Base-by-base conservation (phyloP, 306 rosid species). In the Cyclanthera cordifolia region DNA sequence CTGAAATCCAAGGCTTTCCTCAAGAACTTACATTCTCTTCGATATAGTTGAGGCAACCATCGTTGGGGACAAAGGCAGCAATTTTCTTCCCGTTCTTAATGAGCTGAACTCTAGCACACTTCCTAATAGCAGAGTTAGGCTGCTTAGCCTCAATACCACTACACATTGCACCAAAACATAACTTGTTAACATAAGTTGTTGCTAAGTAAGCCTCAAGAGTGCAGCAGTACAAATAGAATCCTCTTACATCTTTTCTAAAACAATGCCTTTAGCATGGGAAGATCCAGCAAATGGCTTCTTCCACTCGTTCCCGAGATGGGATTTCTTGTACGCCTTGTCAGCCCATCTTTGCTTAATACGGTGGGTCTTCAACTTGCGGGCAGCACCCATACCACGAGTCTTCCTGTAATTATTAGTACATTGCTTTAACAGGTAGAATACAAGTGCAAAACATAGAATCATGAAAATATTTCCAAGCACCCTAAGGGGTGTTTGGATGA, bases 21-120 rank as follows among this genome's bases (percentile, higher is more conserved):
- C 20, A 37, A 19, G 45, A 59, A 72, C 86, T 85, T 74, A 83
- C 90, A 71, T 85, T 85, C 41, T 83, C 86, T 58, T 85, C 87
- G 12, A 85, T 83, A 47, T 68, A 83, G 80, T 85, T 85, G 75
- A 85, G 69, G 78, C 85, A 85, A 75, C 87, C 90, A 77, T 85
- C 90, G 12, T 85, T 85, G 45, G 87, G 90, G 34, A 85, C 87
- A 64, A 85, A 85, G 58, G 87, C 90, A 7, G 84, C 87, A 73
- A 85, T 85, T 73, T 85, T 85, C 87, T 83, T 85, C 4, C 90
- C 87, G 10, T 83, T 83, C 77, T 83, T 85, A 67, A 85, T 85
- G 45, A 85, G 77, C 60, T 83, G 87, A 14, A 85, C 90, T 30
- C 90, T 78, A 63, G 85, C 87, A 83, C 90, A 83, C 56, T 85